phyloP scores from a whole-genome alignment of 106 monocot species.

The Amphibolis antarctica region DNA sequence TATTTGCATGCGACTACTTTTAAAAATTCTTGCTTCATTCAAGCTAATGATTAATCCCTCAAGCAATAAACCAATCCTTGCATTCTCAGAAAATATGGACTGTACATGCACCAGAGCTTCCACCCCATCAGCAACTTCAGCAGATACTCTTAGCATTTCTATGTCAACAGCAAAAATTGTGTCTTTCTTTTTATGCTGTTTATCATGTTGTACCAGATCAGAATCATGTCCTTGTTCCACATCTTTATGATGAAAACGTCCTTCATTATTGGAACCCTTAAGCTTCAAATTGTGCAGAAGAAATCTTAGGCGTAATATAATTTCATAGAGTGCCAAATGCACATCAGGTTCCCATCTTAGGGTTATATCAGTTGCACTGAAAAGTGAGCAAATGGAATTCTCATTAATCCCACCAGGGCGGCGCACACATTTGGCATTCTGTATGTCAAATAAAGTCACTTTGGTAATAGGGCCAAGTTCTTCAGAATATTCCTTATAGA shows the following conservation, averaged over 20 bases:
- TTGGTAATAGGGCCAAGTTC: conserved; percentile 36
- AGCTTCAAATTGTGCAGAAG: conserved; percentile 37
- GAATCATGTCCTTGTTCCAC: conserved; percentile 16
- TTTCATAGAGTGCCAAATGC: conserved; percentile 62
- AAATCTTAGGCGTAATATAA: conserved; percentile 39
- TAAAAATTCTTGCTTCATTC: conserved; percentile 62
- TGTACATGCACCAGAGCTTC: conserved; percentile 63
- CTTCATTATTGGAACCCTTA: conserved; percentile 28
- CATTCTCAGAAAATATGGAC: conserved; percentile 96
- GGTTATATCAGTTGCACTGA: conserved; percentile 72
- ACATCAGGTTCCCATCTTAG: conserved; percentile 93
- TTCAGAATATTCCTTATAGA: conserved; percentile 49
- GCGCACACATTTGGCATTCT: conserved; percentile 83
- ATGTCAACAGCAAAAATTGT: conserved; percentile 81
- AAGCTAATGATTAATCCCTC: conserved; percentile 62
- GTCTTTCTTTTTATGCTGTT: conserved; percentile 42
- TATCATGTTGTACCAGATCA: conserved; percentile 35
- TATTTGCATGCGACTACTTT: conserved; percentile 79
- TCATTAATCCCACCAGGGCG: conserved; percentile 65
- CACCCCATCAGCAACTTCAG: conserved; percentile 95
- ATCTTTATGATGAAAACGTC: conserved; percentile 19
- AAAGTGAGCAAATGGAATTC: conserved; percentile 60
- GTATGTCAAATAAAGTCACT: conserved; percentile 65
- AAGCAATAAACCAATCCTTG: conserved; percentile 71
- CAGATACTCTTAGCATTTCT: conserved; percentile 59